Percentiles rank a stretch among this genome's conserved stretches.
phyloP scores from a whole-genome alignment of 129 eudicot genomes.

The Artemisia annua region DNA sequence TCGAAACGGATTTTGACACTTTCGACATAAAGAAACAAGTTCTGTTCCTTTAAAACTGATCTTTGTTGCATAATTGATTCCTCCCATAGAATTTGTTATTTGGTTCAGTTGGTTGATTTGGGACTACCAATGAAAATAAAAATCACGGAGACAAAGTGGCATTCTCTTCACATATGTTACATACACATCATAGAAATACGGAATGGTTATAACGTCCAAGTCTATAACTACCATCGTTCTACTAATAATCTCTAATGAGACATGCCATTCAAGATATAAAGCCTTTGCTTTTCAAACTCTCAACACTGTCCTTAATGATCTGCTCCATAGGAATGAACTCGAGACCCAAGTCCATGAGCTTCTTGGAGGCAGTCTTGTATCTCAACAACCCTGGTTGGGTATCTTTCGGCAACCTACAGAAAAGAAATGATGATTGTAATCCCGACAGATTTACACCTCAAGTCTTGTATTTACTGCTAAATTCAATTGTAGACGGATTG shows the following conservation, averaged over 20 bases:
- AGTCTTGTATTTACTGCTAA: too few species aligned
- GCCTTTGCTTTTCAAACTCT: conserved; percentile 81
- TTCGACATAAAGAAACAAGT: too few species aligned
- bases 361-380: conserved; percentile 60
- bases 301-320: conserved; percentile 76
- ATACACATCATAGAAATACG: not conserved
- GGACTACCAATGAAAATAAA: not conserved
- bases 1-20: too few species aligned
- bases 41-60: too few species aligned
- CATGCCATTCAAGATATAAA: conserved; percentile 45
- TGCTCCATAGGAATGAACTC: conserved; percentile 68
- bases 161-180: not conserved
- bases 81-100: too few species aligned
- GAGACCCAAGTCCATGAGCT: conserved; percentile 81
- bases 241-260: not conserved
- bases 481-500: too few species aligned
- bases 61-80: too few species aligned
- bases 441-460: not conserved
- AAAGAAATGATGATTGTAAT: conserved; percentile 1
- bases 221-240: not conserved
- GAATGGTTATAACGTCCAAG: not conserved
- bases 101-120: too few species aligned
- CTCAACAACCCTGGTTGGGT: conserved; percentile 81
- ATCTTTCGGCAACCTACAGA: conserved; percentile 69
- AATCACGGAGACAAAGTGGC: not conserved